These are phyloP conservation scores for Gypsophila paniculata DNA, from an alignment of 179 eudicot genomes.

Conservation along the genomic window DNA sequence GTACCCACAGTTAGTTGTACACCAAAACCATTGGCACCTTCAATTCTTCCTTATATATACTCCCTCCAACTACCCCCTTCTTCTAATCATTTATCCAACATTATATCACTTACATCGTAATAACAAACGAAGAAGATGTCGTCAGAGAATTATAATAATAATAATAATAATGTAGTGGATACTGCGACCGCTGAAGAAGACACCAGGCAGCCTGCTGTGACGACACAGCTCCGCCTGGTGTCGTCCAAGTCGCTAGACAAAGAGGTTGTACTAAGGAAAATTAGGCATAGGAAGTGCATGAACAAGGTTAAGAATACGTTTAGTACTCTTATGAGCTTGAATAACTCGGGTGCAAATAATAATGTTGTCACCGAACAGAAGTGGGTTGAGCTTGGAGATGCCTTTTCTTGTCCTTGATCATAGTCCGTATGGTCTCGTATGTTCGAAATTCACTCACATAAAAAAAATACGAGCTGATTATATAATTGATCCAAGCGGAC, in stretches of 20 bases:
- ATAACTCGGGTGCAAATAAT: conserved; percentile 16
- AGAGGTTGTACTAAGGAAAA: conserved; percentile 21
- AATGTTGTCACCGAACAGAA: conserved; percentile 26
- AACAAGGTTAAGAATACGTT: conserved; percentile 33
- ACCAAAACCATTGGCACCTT: conserved; percentile 28
- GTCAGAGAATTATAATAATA: no score
- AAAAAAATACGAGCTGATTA: no score
- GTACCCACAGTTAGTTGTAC: conserved; percentile 25
- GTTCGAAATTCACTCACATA: no score
- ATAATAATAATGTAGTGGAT: background rate
- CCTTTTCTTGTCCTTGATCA: conserved; percentile 31
- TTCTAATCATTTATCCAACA: background rate
- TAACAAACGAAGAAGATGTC: background rate
- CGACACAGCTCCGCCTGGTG: conserved; percentile 27
- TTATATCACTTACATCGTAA: background rate
- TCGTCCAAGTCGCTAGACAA: conserved; percentile 29
- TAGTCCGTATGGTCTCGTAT: no score
- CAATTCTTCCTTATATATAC: conserved; percentile 4
- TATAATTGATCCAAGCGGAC: no score
- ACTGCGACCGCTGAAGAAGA: background rate
- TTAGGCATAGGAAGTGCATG: conserved; percentile 27
- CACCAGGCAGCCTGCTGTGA: background rate
- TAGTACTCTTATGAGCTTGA: conserved; percentile 25
- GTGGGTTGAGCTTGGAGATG: conserved; percentile 34
- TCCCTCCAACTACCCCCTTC: background rate